Evolutionary conservation across 495 filamentous ascomycete genomes (phyloP).

Genomic region (Lentithecium fluviatile): DNA sequence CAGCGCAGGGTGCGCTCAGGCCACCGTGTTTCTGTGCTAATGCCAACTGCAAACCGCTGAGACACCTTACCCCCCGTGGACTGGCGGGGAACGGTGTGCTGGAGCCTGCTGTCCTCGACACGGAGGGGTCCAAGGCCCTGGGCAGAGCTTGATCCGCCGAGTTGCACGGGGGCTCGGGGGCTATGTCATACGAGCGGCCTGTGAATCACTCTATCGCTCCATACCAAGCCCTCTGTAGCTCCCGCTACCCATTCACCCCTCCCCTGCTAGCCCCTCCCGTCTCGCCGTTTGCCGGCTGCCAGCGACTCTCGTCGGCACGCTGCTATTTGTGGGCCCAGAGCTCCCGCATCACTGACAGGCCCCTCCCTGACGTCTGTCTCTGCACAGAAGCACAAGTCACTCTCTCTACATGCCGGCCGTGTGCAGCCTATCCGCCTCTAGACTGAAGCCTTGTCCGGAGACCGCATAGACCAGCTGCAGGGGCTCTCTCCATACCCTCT

Average conservation of each 20-base stretch:
- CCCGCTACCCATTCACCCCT: conserved; percentile 23
- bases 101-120: conserved; percentile 13
- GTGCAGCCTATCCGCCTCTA: conserved; percentile 17
- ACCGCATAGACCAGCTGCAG: conserved; percentile 34
- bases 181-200: conserved; percentile 38
- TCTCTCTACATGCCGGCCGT: conserved; percentile 16
- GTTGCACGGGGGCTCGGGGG: conserved; percentile 39
- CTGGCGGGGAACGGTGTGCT: conserved; percentile 4
- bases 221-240: conserved; percentile 19
- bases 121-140: conserved; percentile 13
- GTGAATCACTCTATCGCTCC: conserved; percentile 28
- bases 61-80: not conserved
- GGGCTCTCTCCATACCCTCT: conserved; percentile 24
- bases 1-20: not conserved
- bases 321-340: conserved; percentile 27
- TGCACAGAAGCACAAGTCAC: conserved; percentile 34
- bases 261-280: conserved; percentile 29
- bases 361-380: conserved; percentile 20
- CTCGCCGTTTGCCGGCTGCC: conserved; percentile 26
- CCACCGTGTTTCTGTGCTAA: not conserved
- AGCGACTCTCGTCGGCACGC: conserved; percentile 9
- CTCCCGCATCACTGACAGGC: conserved; percentile 17
- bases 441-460: conserved; percentile 34
- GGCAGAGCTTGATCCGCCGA: conserved; percentile 34
- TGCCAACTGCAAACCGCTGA: conserved; percentile 1